phyloP scores from a whole-genome alignment of 257 asterid species.

The Knoxia roxburghii region DNA sequence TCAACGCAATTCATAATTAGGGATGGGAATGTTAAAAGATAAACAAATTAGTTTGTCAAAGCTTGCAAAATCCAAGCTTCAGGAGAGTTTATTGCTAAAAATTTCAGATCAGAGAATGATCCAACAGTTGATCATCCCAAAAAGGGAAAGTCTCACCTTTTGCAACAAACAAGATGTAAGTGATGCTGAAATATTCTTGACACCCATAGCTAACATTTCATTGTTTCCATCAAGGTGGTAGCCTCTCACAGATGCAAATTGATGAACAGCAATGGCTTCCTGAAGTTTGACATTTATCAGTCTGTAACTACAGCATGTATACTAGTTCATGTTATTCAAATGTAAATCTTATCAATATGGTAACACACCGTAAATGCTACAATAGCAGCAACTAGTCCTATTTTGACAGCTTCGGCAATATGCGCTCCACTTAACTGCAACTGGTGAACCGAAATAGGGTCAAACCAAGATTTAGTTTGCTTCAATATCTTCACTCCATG shows the following conservation, averaged over 20 bases:
- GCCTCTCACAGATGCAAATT: constrained; percentile 34
- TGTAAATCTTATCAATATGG: not conserved
- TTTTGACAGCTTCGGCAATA: constrained; percentile 27
- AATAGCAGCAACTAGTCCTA: constrained; percentile 29
- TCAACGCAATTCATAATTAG: too few species aligned
- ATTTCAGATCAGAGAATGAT: too few species aligned
- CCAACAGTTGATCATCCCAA: too few species aligned
- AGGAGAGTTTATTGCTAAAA: too few species aligned
- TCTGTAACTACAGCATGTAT: too few species aligned
- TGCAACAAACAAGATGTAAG: constrained; percentile 41
- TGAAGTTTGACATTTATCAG: not conserved
- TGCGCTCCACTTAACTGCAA: constrained; percentile 29
- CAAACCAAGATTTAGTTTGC: constrained; percentile 28
- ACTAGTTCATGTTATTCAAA: not conserved
- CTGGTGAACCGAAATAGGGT: constrained; percentile 30
- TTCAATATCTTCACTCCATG: constrained; percentile 38
- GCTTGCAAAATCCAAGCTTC: too few species aligned
- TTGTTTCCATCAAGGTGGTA: constrained; percentile 45
- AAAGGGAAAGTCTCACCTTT: constrained; percentile 30
- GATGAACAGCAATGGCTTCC: constrained; percentile 49
- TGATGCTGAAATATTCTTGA: constrained; percentile 40
- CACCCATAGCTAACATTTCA: constrained; percentile 44
- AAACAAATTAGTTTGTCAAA: too few species aligned
- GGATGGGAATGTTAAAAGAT: too few species aligned
- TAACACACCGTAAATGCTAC: constrained; percentile 31